Evolutionary conservation across 2,329 filamentous ascomycete species (phyloP).

Genomic region (Cladosporium phlei): DNA sequence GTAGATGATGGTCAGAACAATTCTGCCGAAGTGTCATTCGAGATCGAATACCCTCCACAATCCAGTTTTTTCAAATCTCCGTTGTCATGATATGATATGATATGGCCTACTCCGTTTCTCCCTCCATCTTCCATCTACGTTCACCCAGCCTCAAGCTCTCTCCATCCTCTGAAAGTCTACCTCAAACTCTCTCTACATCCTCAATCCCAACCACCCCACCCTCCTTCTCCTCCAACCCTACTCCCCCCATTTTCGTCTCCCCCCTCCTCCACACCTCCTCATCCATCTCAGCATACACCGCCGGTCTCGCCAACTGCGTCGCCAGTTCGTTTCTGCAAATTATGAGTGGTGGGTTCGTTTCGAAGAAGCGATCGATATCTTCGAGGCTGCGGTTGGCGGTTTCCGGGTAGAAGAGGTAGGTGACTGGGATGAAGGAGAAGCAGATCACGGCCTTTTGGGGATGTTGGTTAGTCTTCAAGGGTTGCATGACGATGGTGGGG

Average conservation of each 20-base stretch:
- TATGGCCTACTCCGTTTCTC: too few relatives aligned
- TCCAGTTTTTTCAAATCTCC: too few relatives aligned
- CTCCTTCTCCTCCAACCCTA: neutral
- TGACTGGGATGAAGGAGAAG: constrained; percentile 48
- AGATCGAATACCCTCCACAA: too few relatives aligned
- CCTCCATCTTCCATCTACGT: too few relatives aligned
- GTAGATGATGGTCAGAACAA: too few relatives aligned
- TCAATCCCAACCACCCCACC: neutral
- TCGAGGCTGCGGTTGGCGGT: constrained; percentile 47
- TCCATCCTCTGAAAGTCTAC: too few relatives aligned
- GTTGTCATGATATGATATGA: too few relatives aligned
- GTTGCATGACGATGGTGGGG: neutral
- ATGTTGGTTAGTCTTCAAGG: neutral
- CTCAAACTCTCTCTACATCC: neutral
- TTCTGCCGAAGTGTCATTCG: too few relatives aligned
- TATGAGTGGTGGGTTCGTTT: constrained; percentile 20
- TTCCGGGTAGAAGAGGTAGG: constrained; percentile 52
- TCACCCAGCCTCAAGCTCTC: too few relatives aligned
- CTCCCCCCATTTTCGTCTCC: neutral
- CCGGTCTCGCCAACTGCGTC: constrained; percentile 19
- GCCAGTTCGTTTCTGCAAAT: constrained; percentile 19
- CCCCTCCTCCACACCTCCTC: constrained; percentile 12
- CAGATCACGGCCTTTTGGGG: constrained; percentile 40
- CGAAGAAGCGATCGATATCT: constrained; percentile 34
- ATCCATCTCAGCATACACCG: constrained; percentile 21